Percentiles rank a stretch among this genome's conserved stretches.
phyloP scores from a whole-genome alignment of 108 stramenopile genomes.

The Pinguiococcus pyrenoidosus region DNA sequence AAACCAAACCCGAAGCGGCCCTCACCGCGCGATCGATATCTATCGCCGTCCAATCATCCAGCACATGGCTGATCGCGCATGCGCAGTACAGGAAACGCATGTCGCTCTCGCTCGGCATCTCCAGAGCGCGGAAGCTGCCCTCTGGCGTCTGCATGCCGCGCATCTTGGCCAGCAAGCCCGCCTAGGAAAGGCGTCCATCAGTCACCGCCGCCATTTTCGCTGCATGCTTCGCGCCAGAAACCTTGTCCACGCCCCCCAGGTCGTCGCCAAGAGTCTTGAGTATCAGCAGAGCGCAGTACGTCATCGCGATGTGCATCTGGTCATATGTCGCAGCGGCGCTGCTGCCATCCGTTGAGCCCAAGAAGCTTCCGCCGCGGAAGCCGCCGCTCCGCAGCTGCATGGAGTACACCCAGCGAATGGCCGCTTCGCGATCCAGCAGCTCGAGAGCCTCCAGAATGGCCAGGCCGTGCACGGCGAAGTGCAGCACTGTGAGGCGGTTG shows the following conservation, averaged over 20 bases:
- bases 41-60: slow-evolving; percentile 22
- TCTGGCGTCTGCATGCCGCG: slow-evolving; percentile 2
- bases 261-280: slow-evolving; percentile 3
- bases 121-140: slow-evolving; percentile 1
- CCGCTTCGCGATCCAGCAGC: not conserved
- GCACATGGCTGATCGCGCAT: slow-evolving; percentile 32
- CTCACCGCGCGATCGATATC: too few species aligned
- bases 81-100: slow-evolving; percentile 76
- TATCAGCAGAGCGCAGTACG: slow-evolving; percentile 4
- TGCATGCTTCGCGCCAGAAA: too few species aligned
- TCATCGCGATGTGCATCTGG: slow-evolving; percentile 4
- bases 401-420: slow-evolving; percentile 2
- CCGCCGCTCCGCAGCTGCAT: slow-evolving; percentile 1
- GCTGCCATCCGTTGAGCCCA: not conserved
- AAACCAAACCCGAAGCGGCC: too few species aligned
- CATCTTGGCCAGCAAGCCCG: not conserved
- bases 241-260: not conserved
- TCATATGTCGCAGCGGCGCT: not conserved
- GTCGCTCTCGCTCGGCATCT: slow-evolving; percentile 47
- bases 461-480: slow-evolving; percentile 3
- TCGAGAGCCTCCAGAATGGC: slow-evolving; percentile 6
- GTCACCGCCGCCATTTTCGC: too few species aligned
- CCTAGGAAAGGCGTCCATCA: too few species aligned
- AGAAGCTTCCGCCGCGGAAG: slow-evolving; percentile 4
- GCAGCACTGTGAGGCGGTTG: slow-evolving; percentile 2